Conservation (phyloP, 2,329 filamentous ascomycete genomes). For the Fusarium domesticum region DNA sequence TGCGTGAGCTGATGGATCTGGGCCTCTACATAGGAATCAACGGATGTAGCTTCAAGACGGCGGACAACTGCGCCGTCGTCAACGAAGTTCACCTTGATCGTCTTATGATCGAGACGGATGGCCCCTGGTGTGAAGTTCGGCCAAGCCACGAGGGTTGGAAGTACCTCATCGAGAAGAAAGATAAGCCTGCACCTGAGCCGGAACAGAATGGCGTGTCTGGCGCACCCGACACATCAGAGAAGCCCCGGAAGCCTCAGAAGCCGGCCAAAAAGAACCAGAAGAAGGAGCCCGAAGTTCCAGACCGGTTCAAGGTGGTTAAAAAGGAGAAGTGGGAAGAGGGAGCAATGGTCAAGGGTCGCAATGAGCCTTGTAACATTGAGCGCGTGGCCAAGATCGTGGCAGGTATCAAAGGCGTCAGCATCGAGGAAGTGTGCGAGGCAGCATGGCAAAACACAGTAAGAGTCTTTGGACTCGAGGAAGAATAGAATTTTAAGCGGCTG, state of each 20-base stretch:
- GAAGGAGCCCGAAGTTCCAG: conserved; percentile 64
- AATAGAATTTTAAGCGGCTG: conserved; percentile 15
- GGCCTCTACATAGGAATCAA: conserved; percentile 94
- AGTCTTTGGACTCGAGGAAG: conserved; percentile 68
- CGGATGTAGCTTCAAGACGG: conserved; percentile 93
- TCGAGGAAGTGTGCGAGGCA: conserved; percentile 82
- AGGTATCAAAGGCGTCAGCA: conserved; percentile 72
- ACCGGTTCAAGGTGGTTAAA: conserved; percentile 80
- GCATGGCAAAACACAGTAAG: conserved; percentile 77
- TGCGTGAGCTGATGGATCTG: conserved; percentile 72
- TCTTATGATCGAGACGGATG: conserved; percentile 94
- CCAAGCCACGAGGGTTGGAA: conserved; percentile 82
- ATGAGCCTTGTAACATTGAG: conserved; percentile 85
- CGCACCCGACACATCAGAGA: conserved; percentile 16
- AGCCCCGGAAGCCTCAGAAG: conserved; percentile 40
- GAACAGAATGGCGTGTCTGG: conserved; percentile 23
- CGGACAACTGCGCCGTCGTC: conserved; percentile 84
- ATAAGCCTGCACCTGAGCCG: conserved; percentile 16
- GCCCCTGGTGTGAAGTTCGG: conserved; percentile 95
- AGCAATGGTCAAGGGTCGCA: conserved; percentile 88
- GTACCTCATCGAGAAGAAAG: conserved; percentile 52
- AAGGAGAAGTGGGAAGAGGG: conserved; percentile 93
- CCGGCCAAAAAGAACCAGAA: conserved; percentile 52
- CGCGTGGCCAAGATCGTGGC: conserved; percentile 88
- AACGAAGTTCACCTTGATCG: conserved; percentile 72